Percentiles rank a stretch among this genome's conserved stretches.
Evolutionary conservation across 768 basidiomycete species (phyloP).

Genomic region (Leucosporidium yakuticum): DNA sequence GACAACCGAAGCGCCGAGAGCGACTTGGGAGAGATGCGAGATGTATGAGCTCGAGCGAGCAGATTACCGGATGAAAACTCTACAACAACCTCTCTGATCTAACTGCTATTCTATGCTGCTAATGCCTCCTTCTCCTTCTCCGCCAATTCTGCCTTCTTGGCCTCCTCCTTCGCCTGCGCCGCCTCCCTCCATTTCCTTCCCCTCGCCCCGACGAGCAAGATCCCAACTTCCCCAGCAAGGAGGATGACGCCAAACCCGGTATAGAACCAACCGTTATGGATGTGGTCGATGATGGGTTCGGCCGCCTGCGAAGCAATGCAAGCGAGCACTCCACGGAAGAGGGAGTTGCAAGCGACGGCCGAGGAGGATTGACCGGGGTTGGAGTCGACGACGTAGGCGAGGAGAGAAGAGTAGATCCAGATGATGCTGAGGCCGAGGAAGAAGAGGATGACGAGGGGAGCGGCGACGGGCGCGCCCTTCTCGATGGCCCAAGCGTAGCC

Average conservation of each 20-base stretch:
- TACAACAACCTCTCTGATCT: no score
- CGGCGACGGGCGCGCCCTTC: constrained; percentile 59
- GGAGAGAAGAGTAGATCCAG: constrained; percentile 53
- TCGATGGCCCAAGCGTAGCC: constrained; percentile 64
- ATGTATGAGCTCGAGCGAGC: no score
- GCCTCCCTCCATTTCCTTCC: no score
- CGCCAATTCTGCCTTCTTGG: no score
- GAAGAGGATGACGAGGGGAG: constrained; percentile 66
- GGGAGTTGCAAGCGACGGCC: constrained; percentile 66
- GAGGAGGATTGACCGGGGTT: constrained; percentile 73
- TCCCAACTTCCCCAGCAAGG: no score
- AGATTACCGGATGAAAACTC: no score
- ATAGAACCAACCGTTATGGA: constrained; percentile 25
- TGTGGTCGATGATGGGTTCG: constrained; percentile 60
- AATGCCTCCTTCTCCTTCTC: no score
- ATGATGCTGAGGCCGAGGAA: constrained; percentile 66
- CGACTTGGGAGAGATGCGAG: no score
- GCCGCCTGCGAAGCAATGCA: constrained; percentile 61
- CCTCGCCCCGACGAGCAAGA: no score
- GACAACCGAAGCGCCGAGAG: no score
- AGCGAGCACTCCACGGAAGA: constrained; percentile 63
- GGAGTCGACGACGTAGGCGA: constrained; percentile 81
- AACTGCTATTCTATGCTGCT: neutral
- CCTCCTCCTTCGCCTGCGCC: no score
- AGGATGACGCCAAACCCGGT: constrained; percentile 47